phyloP scores from a whole-genome alignment of 1,139 yeast genomes.

The Candida sp. region DNA sequence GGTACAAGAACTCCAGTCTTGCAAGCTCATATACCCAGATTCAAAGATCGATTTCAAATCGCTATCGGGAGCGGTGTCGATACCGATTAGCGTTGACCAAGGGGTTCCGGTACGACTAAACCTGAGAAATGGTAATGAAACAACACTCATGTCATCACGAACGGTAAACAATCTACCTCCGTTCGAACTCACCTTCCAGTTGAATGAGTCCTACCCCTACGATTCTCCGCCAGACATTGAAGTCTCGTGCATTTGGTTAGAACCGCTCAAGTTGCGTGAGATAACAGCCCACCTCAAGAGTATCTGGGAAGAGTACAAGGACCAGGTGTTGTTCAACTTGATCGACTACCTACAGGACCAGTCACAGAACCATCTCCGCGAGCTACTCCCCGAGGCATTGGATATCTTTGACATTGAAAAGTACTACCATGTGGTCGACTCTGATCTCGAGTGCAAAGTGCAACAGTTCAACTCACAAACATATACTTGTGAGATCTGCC shows the following conservation, averaged over 20 bases:
- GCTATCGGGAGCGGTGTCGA: conserved; percentile 25
- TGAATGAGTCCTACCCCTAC: conserved; percentile 32
- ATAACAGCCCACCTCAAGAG: conserved; percentile 22
- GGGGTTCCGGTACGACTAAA: conserved; percentile 14
- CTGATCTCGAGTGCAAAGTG: conserved; percentile 11
- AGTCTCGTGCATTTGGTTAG: conserved; percentile 24
- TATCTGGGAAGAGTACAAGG: conserved; percentile 44
- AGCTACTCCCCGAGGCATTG: conserved; percentile 9
- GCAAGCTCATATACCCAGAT: conserved; percentile 57
- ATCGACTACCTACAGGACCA: conserved; percentile 47
- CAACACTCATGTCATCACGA: not conserved
- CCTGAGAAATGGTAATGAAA: not conserved
- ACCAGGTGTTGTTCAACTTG: conserved; percentile 47
- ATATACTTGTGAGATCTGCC: conserved; percentile 65
- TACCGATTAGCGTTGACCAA: conserved; percentile 29
- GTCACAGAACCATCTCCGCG: conserved; percentile 17
- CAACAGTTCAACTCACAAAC: conserved; percentile 40
- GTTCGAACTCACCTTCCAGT: conserved; percentile 26
- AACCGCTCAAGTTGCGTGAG: conserved; percentile 13
- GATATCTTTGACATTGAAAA: conserved; percentile 15
- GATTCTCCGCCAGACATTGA: conserved; percentile 30
- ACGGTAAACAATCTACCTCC: conserved; percentile 29
- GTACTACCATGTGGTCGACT: conserved; percentile 14
- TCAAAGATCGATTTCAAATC: conserved; percentile 19
- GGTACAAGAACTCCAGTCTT: conserved; percentile 49